Evolutionary conservation across 306 rosid species (phyloP), one percentile per base, ranked within the genome.

Genomic region (Trifolium subterraneum): DNA sequence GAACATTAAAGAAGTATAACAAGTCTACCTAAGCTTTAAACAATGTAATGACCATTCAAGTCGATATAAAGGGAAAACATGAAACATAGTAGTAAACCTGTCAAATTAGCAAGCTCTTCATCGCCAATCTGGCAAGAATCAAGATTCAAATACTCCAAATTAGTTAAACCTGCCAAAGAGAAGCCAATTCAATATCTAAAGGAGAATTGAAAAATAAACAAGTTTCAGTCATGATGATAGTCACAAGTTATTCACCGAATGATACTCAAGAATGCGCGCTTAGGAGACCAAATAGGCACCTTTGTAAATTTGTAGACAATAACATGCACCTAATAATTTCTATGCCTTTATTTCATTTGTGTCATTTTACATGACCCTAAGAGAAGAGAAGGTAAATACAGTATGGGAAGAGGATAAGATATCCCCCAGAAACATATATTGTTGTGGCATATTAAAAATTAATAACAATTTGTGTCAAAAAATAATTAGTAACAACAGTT

Each of bases 121-220:
- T 90, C 98, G 15, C 87, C 85, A 51, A 94, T 92, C 78, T 76
- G 75, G 82, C 99, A 88, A 16, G 97, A 91, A 86, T 94, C 99
- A 84, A 94, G 81, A 81, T 94, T 94, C 90, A 92, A 90, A 79
- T 93, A 87, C 81, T 94, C 99, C 86, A 94, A 74, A 78, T 82
- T 88, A 60, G 80, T 83, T 81, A 91, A 77, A 74, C 89, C 98
- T 94, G 83, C 15, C 70, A 77, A 66, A 59, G 48, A 67, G 68
- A 72, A 84, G 42, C 54, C 31, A 42, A 81, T 48, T 14, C 51
- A 62, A 51, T 20, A 71, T 52, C 44, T 51, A 20, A n/a, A 58
- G 36, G 63, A 58, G 35, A 71, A 47, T 31, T 31, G 25, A 62
- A 59, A 82, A 59, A 11, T n/a, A 55, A 74, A 79, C 61, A 65